Evolutionary conservation across 164 flowering plant species (phyloP).

Genomic region (Piper betle): DNA sequence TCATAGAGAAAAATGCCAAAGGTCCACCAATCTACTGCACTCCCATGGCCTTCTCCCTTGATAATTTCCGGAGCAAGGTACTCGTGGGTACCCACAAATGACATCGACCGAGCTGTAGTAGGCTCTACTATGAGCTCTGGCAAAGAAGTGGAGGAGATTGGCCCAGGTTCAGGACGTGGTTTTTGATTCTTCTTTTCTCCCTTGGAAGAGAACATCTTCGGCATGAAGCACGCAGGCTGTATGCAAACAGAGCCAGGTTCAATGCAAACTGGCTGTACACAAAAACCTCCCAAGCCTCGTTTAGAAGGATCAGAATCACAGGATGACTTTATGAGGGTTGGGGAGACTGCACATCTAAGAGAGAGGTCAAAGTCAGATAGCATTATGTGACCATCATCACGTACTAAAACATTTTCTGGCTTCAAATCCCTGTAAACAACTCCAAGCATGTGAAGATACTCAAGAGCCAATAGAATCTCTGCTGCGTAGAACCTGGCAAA

Average conservation of each 20-base stretch:
- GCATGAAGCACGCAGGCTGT: constrained; percentile 88
- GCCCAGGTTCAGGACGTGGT: constrained; percentile 28
- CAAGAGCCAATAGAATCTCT: constrained; percentile 77
- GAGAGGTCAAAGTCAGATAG: constrained; percentile 91
- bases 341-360: constrained; percentile 69
- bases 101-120: constrained; percentile 62
- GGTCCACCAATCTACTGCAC: constrained; percentile 88
- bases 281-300: constrained; percentile 41
- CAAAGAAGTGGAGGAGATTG: constrained; percentile 17
- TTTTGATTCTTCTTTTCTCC: constrained; percentile 44
- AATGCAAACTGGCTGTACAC: constrained; percentile 79
- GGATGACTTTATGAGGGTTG: constrained; percentile 54
- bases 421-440: constrained; percentile 85
- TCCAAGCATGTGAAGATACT: constrained; percentile 93
- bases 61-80: constrained; percentile 75
- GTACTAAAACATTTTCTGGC: constrained; percentile 90
- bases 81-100: constrained; percentile 79
- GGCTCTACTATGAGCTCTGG: constrained; percentile 65
- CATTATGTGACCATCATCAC: constrained; percentile 95
- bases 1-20: constrained; percentile 64
- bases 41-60: constrained; percentile 77
- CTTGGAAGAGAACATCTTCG: constrained; percentile 58
- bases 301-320: constrained; percentile 43
- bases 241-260: constrained; percentile 77
- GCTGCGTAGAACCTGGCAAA: constrained; percentile 82